Percentiles rank a stretch among this genome's conserved stretches.
phyloP scores from a whole-genome alignment of 176 grass and related monocot species.

The Raddia guianensis region DNA sequence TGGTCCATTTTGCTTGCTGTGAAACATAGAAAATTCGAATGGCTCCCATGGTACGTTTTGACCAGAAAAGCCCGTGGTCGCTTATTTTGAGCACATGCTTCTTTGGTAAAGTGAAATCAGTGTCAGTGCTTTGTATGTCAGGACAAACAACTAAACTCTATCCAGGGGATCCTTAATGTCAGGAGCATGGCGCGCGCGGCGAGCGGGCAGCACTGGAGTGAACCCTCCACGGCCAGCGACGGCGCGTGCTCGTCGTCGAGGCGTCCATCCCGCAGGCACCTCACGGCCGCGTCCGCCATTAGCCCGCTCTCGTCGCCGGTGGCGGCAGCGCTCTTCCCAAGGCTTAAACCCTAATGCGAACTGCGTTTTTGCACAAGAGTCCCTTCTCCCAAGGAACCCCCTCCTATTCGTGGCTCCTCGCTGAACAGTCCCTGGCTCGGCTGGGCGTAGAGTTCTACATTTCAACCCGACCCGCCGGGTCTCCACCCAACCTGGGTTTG shows the following conservation, averaged over 20 bases:
- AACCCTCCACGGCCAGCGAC: slow-evolving; percentile 51
- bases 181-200: slow-evolving; percentile 53
- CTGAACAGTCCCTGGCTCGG: neutral
- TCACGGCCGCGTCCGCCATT: slow-evolving; percentile 64
- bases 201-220: slow-evolving; percentile 46
- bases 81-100: no score
- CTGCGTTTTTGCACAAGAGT: neutral
- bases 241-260: slow-evolving; percentile 70
- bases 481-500: no score
- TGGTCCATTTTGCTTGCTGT: neutral
- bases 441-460: no score
- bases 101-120: no score
- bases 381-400: no score
- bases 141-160: slow-evolving; percentile 15
- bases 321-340: neutral
- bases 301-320: neutral
- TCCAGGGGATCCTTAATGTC: slow-evolving; percentile 23
- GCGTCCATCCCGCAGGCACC: slow-evolving; percentile 61
- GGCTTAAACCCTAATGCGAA: slow-evolving; percentile 47
- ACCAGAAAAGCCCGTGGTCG: no score
- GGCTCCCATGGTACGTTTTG: neutral
- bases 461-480: no score
- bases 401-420: neutral
- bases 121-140: slow-evolving; percentile 8
- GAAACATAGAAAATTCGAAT: neutral